These are phyloP conservation scores for Tolypocladium tundrense DNA, from an alignment of 2,329 filamentous ascomycete genomes.

Conservation along the genomic window DNA sequence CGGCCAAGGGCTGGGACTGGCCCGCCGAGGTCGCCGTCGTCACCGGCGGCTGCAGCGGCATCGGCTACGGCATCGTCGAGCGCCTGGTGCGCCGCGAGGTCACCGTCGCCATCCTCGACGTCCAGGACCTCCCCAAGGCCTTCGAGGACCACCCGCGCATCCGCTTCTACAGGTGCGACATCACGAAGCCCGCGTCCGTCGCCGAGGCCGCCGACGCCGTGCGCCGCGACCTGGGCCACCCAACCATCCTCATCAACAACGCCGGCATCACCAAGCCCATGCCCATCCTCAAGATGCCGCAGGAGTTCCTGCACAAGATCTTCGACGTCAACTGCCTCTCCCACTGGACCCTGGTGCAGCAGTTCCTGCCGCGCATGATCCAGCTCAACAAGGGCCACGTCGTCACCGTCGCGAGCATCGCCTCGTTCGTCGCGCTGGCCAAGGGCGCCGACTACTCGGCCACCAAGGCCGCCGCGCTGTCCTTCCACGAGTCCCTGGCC, in stretches of 20 bases:
- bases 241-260: constrained; percentile 63
- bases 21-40: constrained; percentile 30
- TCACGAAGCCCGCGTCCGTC: constrained; percentile 33
- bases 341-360: constrained; percentile 52
- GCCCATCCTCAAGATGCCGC: constrained; percentile 45
- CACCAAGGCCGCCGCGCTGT: constrained; percentile 53
- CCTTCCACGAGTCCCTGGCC: constrained; percentile 56
- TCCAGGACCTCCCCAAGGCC: constrained; percentile 24
- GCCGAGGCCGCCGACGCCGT: constrained; percentile 27
- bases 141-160: constrained; percentile 11
- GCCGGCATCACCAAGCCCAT: constrained; percentile 52
- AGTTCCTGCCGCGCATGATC: constrained; percentile 59
- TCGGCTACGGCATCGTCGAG: constrained; percentile 25
- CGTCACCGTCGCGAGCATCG: constrained; percentile 58
- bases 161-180: constrained; percentile 25
- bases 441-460: constrained; percentile 56
- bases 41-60: constrained; percentile 32
- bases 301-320: constrained; percentile 48
- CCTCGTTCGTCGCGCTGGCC: constrained; percentile 48
- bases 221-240: constrained; percentile 40
- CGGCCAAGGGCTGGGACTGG: constrained; percentile 22
- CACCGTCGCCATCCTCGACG: constrained; percentile 60
- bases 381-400: constrained; percentile 57
- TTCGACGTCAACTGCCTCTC: constrained; percentile 60
- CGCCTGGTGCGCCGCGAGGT: constrained; percentile 30